Evolutionary conservation across 1,284 basidiomycete species (phyloP).

Genomic region (Macrocybe sp.): DNA sequence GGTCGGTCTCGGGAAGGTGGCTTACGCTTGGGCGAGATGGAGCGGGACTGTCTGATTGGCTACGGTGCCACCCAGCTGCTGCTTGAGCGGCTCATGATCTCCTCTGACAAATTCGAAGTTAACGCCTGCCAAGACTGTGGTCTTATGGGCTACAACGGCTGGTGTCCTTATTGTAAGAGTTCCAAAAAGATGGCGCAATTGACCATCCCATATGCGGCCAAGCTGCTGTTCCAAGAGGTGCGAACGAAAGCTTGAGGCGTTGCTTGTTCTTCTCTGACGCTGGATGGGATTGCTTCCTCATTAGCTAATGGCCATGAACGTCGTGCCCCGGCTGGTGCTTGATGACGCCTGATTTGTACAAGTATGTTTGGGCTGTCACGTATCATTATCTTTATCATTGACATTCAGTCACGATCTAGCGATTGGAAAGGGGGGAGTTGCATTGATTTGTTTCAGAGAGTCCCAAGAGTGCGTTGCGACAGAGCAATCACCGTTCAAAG

Average conservation of each 20-base stretch:
- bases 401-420: no score
- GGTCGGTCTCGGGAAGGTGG: conserved; percentile 97
- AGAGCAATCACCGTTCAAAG: no score
- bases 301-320: conserved; percentile 93
- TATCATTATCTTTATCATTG: no score
- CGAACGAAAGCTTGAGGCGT: conserved; percentile 14
- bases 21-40: conserved; percentile 97
- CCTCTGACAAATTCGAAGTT: conserved; percentile 95
- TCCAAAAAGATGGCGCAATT: conserved; percentile 94
- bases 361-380: no score
- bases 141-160: conserved; percentile 94
- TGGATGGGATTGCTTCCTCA: conserved; percentile 6
- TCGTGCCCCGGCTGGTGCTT: conserved; percentile 80
- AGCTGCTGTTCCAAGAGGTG: conserved; percentile 96
- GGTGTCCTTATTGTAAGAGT: conserved; percentile 95
- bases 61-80: conserved; percentile 96
- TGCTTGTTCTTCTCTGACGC: conserved; percentile 1
- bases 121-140: conserved; percentile 96
- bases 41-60: conserved; percentile 93
- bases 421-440: no score
- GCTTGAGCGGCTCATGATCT: conserved; percentile 97
- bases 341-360: conserved; percentile 59
- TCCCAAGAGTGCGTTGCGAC: no score
- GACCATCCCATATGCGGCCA: conserved; percentile 98
- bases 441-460: no score